Evolutionary conservation across 2,329 filamentous ascomycete species (phyloP), one percentile per base, ranked within the genome.

Genomic region (Pseudogymnoascus sp.): DNA sequence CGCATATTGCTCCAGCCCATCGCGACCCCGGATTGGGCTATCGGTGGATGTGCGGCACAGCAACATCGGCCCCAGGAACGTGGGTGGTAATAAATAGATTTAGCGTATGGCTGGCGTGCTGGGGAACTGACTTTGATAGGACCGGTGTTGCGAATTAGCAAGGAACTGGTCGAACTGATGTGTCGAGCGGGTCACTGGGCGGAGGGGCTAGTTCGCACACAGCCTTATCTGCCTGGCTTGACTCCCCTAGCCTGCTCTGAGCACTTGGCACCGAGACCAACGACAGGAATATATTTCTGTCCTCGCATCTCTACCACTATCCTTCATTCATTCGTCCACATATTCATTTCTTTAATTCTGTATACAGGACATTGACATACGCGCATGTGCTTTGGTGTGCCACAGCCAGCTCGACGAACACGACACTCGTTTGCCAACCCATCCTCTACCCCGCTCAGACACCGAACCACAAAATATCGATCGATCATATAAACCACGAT

Each of bases 401-500:
- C 12, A 20, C 47, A 54, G 5, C 47, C 47, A 54, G 5, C 47
- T 54, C 47, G 11, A 54, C 47, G 28, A 35, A 33, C 47, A 35
- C 47, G 28, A 33, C 47, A 33, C 47, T 33, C 47, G 47, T 54
- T 54, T 54, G 33, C 47, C 47, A 20, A 12, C 28, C n/a, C 47
- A 54, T 18, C 28, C 47, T 20, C 47, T 54, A 54, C 47, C 47
- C 47, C 47, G 47, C 47, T 20, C 28, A 54, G 25, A 35, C 33
- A 54, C 28, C 47, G 47, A 33, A 54, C 47, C 47, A 33, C 25
- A 33, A 33, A 14, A 54, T 54, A 54, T 16, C 9, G 11, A 35
- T 6, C 47, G 47, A 35, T 11, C 14, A 33, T 11, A 54, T 54
- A 54, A 38, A 38, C 25, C 61, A 66, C 59, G 62, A 87, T 87